phyloP scores from a whole-genome alignment of 257 asterid species.

The Solanum clarkiae region DNA sequence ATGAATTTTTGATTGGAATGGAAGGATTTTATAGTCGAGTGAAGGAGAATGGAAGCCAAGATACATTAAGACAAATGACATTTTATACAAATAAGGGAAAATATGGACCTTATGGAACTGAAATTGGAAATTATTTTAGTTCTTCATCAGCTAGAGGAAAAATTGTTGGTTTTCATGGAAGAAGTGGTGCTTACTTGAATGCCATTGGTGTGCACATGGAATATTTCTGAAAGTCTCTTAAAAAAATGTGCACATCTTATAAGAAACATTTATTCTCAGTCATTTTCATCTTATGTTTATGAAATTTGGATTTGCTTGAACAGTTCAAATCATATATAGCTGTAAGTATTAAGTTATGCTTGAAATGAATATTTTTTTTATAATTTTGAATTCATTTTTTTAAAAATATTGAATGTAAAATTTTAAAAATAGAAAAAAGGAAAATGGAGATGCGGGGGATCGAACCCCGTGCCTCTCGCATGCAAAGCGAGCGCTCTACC shows the following conservation, averaged over 20 bases:
- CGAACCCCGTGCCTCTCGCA: conserved; percentile 99
- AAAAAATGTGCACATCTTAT: not conserved
- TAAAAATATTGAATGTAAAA: no score
- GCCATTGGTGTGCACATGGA: conserved; percentile 6
- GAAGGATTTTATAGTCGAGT: not conserved
- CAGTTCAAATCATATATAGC: no score
- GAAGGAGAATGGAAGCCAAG: not conserved
- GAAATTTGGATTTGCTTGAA: not conserved
- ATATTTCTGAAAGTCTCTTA: not conserved
- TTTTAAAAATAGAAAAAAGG: no score
- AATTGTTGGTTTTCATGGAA: conserved; percentile 6
- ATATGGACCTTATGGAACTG: conserved; percentile 7
- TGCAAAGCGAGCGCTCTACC: conserved; percentile 99
- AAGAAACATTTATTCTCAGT: not conserved
- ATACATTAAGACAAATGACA: not conserved
- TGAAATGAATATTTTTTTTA: no score
- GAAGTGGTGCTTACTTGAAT: not conserved
- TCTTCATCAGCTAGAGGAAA: not conserved
- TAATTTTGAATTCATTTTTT: no score
- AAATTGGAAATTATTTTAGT: conserved; percentile 4
- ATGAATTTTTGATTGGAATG: not conserved
- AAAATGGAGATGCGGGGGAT: conserved; percentile 65
- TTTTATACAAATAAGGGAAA: not conserved
- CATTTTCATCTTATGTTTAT: not conserved
- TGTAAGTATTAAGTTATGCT: no score